Evolutionary conservation across 2,329 filamentous ascomycete species (phyloP).

Genomic region (Corinectria fuckeliana): DNA sequence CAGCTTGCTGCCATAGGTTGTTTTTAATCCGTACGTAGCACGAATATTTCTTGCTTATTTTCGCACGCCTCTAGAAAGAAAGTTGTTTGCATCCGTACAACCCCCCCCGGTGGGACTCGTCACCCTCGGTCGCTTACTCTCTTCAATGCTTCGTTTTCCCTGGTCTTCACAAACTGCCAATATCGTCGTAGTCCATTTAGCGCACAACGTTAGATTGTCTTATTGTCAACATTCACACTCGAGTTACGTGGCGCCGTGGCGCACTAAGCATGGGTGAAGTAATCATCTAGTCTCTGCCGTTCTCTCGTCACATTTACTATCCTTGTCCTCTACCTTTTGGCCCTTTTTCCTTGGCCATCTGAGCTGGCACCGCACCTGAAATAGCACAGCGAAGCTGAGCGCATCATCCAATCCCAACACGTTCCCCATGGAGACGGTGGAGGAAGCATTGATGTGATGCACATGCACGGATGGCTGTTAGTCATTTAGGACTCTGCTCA

Average conservation of each 20-base stretch:
- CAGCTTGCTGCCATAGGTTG: too few species aligned
- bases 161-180: too few species aligned
- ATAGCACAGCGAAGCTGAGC: slow-evolving; percentile 30
- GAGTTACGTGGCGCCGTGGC: neutral
- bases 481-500: neutral
- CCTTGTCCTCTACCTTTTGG: slow-evolving; percentile 11
- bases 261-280: too few species aligned
- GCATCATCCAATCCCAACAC: slow-evolving; percentile 31
- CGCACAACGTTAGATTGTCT: too few species aligned
- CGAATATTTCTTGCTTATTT: too few species aligned
- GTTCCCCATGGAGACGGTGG: slow-evolving; percentile 16
- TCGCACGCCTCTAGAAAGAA: neutral
- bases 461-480: neutral
- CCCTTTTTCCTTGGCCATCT: slow-evolving; percentile 20
- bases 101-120: neutral
- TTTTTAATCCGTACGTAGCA: too few species aligned
- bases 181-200: too few species aligned
- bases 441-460: slow-evolving; percentile 26
- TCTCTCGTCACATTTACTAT: neutral
- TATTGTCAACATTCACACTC: neutral
- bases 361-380: slow-evolving; percentile 33
- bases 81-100: too few species aligned
- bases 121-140: neutral
- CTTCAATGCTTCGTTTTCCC: neutral
- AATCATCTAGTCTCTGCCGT: neutral